phyloP scores from a whole-genome alignment of 2,329 filamentous ascomycete species.

The Coniochaeta sp. region DNA sequence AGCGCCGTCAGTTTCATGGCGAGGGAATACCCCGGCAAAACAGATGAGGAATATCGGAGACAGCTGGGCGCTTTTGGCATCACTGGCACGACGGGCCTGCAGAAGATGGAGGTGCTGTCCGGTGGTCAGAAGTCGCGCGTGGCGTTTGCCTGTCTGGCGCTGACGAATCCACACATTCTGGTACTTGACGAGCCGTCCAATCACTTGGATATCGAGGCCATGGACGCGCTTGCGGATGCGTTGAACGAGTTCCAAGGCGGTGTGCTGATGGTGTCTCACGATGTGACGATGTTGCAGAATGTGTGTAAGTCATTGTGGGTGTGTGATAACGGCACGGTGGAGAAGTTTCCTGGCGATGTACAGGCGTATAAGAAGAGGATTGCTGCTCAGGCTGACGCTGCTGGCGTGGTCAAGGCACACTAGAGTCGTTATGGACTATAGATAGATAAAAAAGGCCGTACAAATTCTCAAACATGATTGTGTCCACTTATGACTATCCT shows the following conservation, averaged over 20 bases:
- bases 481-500: neutral
- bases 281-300: constrained; percentile 96
- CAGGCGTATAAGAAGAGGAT: constrained; percentile 98
- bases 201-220: constrained; percentile 97
- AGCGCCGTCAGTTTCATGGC: constrained; percentile 96
- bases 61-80: constrained; percentile 85
- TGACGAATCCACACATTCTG: constrained; percentile 92
- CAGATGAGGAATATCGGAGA: constrained; percentile 93
- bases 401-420: constrained; percentile 71
- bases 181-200: constrained; percentile 98
- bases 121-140: constrained; percentile 98
- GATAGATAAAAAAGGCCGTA: neutral
- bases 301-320: constrained; percentile 96
- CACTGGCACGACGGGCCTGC: constrained; percentile 91
- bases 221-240: constrained; percentile 88
- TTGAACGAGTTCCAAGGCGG: constrained; percentile 84
- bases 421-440: constrained; percentile 14
- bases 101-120: constrained; percentile 90
- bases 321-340: constrained; percentile 86
- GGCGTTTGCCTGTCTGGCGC: constrained; percentile 89
- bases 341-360: constrained; percentile 93
- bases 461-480: neutral
- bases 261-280: constrained; percentile 97
- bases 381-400: constrained; percentile 75
- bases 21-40: constrained; percentile 79